Percentiles rank a stretch among this genome's conserved stretches.
These are phyloP conservation scores for Trametes coccinea DNA, from an alignment of 768 basidiomycete genomes.

Conservation along the genomic window DNA sequence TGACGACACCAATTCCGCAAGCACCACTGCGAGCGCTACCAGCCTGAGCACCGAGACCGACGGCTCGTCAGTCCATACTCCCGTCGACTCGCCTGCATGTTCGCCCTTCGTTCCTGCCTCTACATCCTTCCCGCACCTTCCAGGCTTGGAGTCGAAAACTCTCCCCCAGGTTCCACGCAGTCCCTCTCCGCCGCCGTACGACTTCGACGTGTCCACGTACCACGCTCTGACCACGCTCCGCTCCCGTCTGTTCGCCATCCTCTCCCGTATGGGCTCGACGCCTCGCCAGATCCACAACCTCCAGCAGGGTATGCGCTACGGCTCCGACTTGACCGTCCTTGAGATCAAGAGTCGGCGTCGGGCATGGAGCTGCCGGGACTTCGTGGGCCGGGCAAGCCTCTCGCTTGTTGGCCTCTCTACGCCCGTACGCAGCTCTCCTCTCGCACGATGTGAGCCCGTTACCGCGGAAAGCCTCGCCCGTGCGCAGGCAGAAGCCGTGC, in stretches of 20 bases:
- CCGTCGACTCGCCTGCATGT: constrained; percentile 20
- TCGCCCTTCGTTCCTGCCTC: constrained; percentile 17
- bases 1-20: constrained; percentile 13
- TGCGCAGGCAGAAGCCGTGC: neutral
- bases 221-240: constrained; percentile 30
- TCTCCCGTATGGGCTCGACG: constrained; percentile 39
- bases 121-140: neutral
- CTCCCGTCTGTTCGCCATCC: constrained; percentile 34
- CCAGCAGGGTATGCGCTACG: constrained; percentile 36
- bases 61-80: constrained; percentile 31
- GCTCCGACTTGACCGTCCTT: constrained; percentile 37
- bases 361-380: constrained; percentile 63
- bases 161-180: constrained; percentile 17
- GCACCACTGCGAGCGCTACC: constrained; percentile 14
- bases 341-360: constrained; percentile 61
- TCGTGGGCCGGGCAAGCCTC: constrained; percentile 38
- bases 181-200: constrained; percentile 21
- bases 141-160: neutral
- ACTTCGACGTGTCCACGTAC: constrained; percentile 32
- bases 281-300: constrained; percentile 39
- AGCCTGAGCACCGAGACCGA: constrained; percentile 30
- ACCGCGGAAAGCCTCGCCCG: constrained; percentile 10
- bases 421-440: constrained; percentile 52
- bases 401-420: constrained; percentile 48
- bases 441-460: constrained; percentile 35